A percentile compares a stretch with the other conserved stretches of the same genome.
Evolutionary conservation across 257 asterid species (phyloP).

Genomic region (Solanum gandarillasii): DNA sequence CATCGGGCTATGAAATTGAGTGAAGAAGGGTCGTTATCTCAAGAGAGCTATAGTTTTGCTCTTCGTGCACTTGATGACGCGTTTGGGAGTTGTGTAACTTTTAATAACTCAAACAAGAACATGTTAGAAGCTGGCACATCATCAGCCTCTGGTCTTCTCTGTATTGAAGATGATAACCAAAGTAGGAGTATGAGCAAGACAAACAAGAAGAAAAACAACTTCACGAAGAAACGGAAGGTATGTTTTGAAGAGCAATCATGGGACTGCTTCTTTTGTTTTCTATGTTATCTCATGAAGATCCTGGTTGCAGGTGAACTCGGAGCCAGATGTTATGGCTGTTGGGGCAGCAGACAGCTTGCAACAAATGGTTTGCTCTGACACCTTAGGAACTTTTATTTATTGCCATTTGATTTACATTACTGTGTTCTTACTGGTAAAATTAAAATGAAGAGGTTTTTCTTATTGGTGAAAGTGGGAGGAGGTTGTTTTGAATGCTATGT

Average conservation of each 20-base stretch:
- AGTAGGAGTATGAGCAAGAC: constrained; percentile 70
- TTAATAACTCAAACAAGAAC: constrained; percentile 60
- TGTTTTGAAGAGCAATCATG: constrained; percentile 3
- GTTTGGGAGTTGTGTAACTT: constrained; percentile 58
- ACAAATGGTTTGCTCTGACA: constrained; percentile 58
- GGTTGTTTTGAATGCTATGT: not conserved
- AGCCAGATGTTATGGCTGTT: constrained; percentile 52
- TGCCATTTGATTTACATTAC: not conserved
- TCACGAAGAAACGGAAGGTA: constrained; percentile 84
- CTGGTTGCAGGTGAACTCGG: constrained; percentile 57
- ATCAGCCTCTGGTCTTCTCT: constrained; percentile 57
- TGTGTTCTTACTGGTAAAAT: not conserved
- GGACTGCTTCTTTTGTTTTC: not conserved
- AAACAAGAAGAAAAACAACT: constrained; percentile 61
- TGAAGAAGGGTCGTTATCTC: constrained; percentile 94
- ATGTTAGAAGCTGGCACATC: constrained; percentile 64
- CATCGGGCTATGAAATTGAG: constrained; percentile 65
- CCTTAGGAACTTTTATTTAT: not conserved
- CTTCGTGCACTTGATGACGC: constrained; percentile 76
- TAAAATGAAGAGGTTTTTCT: not conserved
- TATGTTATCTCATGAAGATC: not conserved
- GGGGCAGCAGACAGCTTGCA: constrained; percentile 68
- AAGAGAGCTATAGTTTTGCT: constrained; percentile 52
- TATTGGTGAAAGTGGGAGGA: not conserved
- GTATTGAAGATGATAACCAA: constrained; percentile 67